phyloP scores from a whole-genome alignment of 2,329 filamentous ascomycete species.

The Pyrenophora seminiperda region DNA sequence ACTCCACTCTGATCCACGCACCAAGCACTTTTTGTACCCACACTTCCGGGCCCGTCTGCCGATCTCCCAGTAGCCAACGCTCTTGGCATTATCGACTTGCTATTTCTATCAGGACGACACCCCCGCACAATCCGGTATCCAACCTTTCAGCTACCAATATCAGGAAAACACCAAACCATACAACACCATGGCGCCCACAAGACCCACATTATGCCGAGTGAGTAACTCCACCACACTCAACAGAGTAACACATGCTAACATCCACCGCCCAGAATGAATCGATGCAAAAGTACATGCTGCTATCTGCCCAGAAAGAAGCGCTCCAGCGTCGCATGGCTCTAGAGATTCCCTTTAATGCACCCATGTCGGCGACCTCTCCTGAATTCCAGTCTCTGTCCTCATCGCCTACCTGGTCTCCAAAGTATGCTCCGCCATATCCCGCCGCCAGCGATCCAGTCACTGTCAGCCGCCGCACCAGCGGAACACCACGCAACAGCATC shows the following conservation, averaged over 20 bases:
- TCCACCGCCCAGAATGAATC: slow-evolving; percentile 29
- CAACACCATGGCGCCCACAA: slow-evolving; percentile 25
- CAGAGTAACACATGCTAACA: slow-evolving; percentile 16
- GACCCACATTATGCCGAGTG: slow-evolving; percentile 32
- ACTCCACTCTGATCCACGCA: slow-evolving; percentile 19
- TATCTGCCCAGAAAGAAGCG: slow-evolving; percentile 49
- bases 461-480: slow-evolving; percentile 21
- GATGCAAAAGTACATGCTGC: slow-evolving; percentile 49
- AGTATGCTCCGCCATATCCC: slow-evolving; percentile 31
- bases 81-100: slow-evolving; percentile 17
- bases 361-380: slow-evolving; percentile 44
- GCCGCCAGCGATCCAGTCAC: slow-evolving; percentile 33
- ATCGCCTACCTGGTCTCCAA: slow-evolving; percentile 35
- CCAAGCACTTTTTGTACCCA: slow-evolving; percentile 20
- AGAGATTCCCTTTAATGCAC: slow-evolving; percentile 39
- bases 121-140: slow-evolving; percentile 21
- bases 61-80: slow-evolving; percentile 23
- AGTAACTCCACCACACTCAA: slow-evolving; percentile 6
- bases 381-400: slow-evolving; percentile 44
- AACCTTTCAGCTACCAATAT: slow-evolving; percentile 4
- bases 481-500: slow-evolving; percentile 29
- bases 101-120: slow-evolving; percentile 17
- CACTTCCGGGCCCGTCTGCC: slow-evolving; percentile 18
- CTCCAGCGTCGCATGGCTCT: slow-evolving; percentile 49
- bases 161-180: background rate